A percentile compares a stretch with the other conserved stretches of the same genome.
Evolutionary conservation across 768 basidiomycete genomes (phyloP).

Genomic region (Boletus sp.): DNA sequence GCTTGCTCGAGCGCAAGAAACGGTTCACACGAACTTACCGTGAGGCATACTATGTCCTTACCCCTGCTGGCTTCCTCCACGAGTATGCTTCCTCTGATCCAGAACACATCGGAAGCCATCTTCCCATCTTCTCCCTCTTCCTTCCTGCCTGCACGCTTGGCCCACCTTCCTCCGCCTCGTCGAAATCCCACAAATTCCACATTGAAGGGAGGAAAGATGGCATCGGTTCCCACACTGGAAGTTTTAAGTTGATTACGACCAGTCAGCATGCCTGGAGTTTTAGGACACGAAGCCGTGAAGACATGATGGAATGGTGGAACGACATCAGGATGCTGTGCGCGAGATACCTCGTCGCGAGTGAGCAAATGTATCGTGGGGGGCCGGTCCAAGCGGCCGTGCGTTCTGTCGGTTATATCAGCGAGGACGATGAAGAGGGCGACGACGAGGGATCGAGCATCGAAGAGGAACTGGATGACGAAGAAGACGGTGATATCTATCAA

Average conservation of each 20-base stretch:
- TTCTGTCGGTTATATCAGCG: constrained; percentile 82
- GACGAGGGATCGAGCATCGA: constrained; percentile 59
- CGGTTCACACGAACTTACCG: constrained; percentile 84
- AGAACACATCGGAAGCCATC: constrained; percentile 40
- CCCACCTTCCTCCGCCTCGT: constrained; percentile 68
- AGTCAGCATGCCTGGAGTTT: constrained; percentile 82
- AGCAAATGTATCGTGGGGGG: constrained; percentile 88
- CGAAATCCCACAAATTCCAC: constrained; percentile 91
- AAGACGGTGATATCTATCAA: constrained; percentile 48
- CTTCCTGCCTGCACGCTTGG: constrained; percentile 94
- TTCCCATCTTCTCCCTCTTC: constrained; percentile 84
- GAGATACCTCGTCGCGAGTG: constrained; percentile 89
- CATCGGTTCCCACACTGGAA: constrained; percentile 56
- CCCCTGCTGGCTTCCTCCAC: constrained; percentile 94
- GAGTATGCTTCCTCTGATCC: constrained; percentile 83
- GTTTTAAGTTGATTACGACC: constrained; percentile 39
- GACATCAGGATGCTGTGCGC: constrained; percentile 93
- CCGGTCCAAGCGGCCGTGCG: constrained; percentile 92
- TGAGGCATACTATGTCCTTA: constrained; percentile 90
- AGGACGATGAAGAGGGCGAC: constrained; percentile 58
- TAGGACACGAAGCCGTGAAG: constrained; percentile 83
- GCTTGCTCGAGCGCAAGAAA: constrained; percentile 92
- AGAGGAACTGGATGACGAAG: constrained; percentile 43
- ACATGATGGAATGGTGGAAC: constrained; percentile 99
- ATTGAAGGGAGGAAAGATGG: constrained; percentile 91